A percentile compares a stretch with the other conserved stretches of the same genome.
These are phyloP conservation scores for Stachybotrys elegans DNA, from an alignment of 2,329 filamentous ascomycete genomes.

Conservation along the genomic window DNA sequence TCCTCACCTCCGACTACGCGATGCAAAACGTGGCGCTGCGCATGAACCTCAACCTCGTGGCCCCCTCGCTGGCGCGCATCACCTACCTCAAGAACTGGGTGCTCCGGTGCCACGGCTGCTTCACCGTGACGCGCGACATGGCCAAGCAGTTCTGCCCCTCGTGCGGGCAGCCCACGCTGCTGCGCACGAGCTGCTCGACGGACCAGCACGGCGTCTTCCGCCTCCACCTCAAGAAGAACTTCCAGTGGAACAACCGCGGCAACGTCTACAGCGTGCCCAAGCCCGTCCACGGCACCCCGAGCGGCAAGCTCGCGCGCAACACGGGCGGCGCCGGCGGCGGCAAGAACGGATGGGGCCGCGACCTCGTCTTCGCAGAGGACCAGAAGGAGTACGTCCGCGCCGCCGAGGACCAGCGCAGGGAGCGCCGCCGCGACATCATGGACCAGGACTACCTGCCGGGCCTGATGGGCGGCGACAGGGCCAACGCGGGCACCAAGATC, in stretches of 20 bases:
- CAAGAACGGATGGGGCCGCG: slow-evolving; percentile 79
- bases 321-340: slow-evolving; percentile 53
- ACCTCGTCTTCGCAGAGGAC: slow-evolving; percentile 84
- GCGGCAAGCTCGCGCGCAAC: slow-evolving; percentile 63
- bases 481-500: slow-evolving; percentile 58
- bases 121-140: slow-evolving; percentile 78
- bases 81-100: slow-evolving; percentile 83
- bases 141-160: slow-evolving; percentile 85
- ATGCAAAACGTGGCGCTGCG: slow-evolving; percentile 97
- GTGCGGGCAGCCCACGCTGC: slow-evolving; percentile 84
- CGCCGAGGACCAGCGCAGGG: slow-evolving; percentile 57
- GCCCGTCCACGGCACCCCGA: slow-evolving; percentile 74
- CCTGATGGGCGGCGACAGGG: slow-evolving; percentile 76
- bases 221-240: slow-evolving; percentile 87
- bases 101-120: slow-evolving; percentile 90
- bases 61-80: slow-evolving; percentile 73
- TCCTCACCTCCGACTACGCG: slow-evolving; percentile 91
- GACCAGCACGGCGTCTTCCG: slow-evolving; percentile 75
- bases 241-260: slow-evolving; percentile 91
- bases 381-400: slow-evolving; percentile 84
- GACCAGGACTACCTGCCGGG: slow-evolving; percentile 88
- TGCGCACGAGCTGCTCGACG: slow-evolving; percentile 80
- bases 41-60: slow-evolving; percentile 88
- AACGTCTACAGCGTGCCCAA: slow-evolving; percentile 93
- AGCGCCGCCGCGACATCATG: slow-evolving; percentile 78